Percentiles rank a stretch among this genome's conserved stretches.
These are phyloP conservation scores for Daldinia vernicosa DNA, from an alignment of 495 filamentous ascomycete genomes.

Conservation along the genomic window DNA sequence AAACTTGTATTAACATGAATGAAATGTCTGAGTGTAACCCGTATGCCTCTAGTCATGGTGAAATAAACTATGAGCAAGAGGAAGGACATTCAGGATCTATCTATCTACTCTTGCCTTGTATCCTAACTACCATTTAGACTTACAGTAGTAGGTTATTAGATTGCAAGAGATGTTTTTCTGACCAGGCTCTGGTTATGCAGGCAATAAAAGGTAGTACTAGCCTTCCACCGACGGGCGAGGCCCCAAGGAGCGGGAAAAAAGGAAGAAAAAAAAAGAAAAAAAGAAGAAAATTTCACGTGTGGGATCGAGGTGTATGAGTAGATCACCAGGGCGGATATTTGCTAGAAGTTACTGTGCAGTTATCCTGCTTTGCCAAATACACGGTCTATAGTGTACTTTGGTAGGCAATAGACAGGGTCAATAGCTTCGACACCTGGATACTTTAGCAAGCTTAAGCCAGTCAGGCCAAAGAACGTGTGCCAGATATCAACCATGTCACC, in stretches of 20 bases:
- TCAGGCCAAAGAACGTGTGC: slow-evolving; percentile 89
- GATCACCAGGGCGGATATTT: background rate
- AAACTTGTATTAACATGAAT: background rate
- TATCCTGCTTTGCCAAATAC: slow-evolving; percentile 55
- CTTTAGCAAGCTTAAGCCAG: slow-evolving; percentile 84
- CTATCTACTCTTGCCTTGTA: slow-evolving; percentile 78
- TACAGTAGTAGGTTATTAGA: slow-evolving; percentile 74
- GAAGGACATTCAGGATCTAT: slow-evolving; percentile 46
- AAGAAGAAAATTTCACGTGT: background rate
- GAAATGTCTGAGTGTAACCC: slow-evolving; percentile 18
- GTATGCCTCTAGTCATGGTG: slow-evolving; percentile 3
- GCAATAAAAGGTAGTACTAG: background rate
- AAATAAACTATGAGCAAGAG: background rate
- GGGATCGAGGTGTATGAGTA: background rate
- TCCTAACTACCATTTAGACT: slow-evolving; percentile 64
- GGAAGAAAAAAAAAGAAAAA: background rate
- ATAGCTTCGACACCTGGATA: slow-evolving; percentile 80
- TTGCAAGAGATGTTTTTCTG: slow-evolving; percentile 65
- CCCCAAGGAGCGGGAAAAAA: background rate
- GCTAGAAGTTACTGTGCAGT: slow-evolving; percentile 15
- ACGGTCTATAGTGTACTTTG: slow-evolving; percentile 67
- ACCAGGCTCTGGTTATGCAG: background rate
- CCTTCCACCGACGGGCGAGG: background rate
- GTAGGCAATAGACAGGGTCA: slow-evolving; percentile 90
- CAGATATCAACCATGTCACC: slow-evolving; percentile 97